These are phyloP conservation scores for Vicia sativa DNA, from an alignment of 306 rosid species.

Conservation along the genomic window DNA sequence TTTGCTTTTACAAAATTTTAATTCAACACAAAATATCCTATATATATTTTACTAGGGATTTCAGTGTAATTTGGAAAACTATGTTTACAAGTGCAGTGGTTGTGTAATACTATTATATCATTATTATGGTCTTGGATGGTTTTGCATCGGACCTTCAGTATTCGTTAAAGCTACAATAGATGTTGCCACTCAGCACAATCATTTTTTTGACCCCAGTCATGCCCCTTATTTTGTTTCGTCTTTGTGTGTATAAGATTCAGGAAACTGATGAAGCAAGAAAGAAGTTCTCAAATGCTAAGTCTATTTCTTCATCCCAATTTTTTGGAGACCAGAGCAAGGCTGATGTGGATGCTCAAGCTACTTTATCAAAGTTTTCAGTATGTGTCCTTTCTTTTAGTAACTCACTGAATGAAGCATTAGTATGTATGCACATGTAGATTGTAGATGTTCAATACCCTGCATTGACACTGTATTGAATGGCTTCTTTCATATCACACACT, in stretches of 20 bases:
- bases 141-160: constrained; percentile 8
- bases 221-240: constrained; percentile 20
- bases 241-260: constrained; percentile 53
- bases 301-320: constrained; percentile 93
- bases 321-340: constrained; percentile 84
- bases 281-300: constrained; percentile 94
- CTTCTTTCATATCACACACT: constrained; percentile 5
- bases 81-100: neutral
- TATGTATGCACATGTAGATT: neutral
- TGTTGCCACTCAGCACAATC: neutral
- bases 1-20: neutral
- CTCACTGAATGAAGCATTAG: constrained; percentile 12
- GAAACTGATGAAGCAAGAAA: constrained; percentile 95
- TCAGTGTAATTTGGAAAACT: neutral
- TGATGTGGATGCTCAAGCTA: constrained; percentile 65
- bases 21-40: neutral
- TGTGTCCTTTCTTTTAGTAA: constrained; percentile 33
- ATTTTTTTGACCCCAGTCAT: neutral
- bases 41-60: constrained; percentile 1
- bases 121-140: constrained; percentile 1
- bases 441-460: constrained; percentile 7
- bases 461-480: constrained; percentile 6
- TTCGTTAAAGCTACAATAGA: constrained; percentile 15
- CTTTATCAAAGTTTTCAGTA: constrained; percentile 89
- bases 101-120: constrained; percentile 8